A percentile compares a stretch with the other conserved stretches of the same genome.
These are phyloP conservation scores for Yamadazyma pseudoaaseri DNA, from an alignment of 1,139 yeast species.

Conservation along the genomic window DNA sequence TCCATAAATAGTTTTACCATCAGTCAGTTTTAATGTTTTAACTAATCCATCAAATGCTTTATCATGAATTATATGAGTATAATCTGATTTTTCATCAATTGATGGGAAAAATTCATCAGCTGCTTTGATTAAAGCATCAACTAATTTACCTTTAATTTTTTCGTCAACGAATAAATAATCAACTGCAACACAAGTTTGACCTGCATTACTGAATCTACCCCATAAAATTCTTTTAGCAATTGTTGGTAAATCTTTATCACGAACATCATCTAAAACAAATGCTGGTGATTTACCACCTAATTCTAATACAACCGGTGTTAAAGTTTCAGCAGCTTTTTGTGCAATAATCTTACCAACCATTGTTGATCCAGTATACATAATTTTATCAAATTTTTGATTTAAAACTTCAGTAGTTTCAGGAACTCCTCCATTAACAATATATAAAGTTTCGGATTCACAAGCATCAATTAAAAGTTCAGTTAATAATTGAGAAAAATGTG, in stretches of 20 bases:
- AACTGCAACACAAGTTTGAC: constrained; percentile 89
- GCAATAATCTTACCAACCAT: constrained; percentile 77
- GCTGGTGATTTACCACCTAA: constrained; percentile 95
- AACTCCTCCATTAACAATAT: constrained; percentile 71
- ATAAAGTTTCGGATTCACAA: constrained; percentile 55
- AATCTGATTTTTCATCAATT: constrained; percentile 29
- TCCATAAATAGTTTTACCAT: constrained; percentile 60
- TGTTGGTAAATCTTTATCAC: constrained; percentile 42
- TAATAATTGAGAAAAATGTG: constrained; percentile 57
- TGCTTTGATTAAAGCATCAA: constrained; percentile 40
- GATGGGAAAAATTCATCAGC: constrained; percentile 40
- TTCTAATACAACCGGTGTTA: constrained; percentile 82
- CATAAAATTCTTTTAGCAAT: constrained; percentile 72
- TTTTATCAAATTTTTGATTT: constrained; percentile 72
- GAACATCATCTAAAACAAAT: constrained; percentile 55
- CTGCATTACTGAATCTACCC: constrained; percentile 81
- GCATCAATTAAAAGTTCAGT: constrained; percentile 54
- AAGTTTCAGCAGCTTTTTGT: constrained; percentile 74
- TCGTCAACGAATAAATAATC: constrained; percentile 76
- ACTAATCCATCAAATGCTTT: constrained; percentile 55
- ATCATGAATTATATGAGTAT: constrained; percentile 64
- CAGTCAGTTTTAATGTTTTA: constrained; percentile 46
- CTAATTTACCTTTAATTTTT: constrained; percentile 52
- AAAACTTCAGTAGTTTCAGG: constrained; percentile 68
- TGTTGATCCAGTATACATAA: constrained; percentile 83